A percentile compares a stretch with the other conserved stretches of the same genome.
Evolutionary conservation across 768 basidiomycete genomes (phyloP).

Genomic region (Lactarius deliciosus): DNA sequence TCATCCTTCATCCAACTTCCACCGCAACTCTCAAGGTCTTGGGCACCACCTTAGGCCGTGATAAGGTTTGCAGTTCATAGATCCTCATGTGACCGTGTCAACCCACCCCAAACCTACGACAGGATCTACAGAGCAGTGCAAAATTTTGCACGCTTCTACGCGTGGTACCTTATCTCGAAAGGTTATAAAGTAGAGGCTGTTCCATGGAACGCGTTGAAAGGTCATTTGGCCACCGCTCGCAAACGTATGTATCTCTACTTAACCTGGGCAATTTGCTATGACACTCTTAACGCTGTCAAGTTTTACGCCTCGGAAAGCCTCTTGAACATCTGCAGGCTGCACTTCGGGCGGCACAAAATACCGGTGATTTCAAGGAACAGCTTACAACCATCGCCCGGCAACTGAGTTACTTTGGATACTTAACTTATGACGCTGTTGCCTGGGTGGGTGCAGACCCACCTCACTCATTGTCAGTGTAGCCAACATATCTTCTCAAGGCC

Average conservation of each 20-base stretch:
- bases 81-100: conserved; percentile 2
- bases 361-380: conserved; percentile 64
- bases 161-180: conserved; percentile 72
- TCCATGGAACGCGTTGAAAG: conserved; percentile 82
- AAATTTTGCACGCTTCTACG: conserved; percentile 85
- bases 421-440: conserved; percentile 75
- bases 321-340: conserved; percentile 92
- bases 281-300: conserved; percentile 43
- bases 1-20: conserved; percentile 82
- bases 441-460: conserved; percentile 60
- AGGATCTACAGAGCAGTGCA: conserved; percentile 93
- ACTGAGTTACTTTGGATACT: conserved; percentile 84
- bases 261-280: neutral
- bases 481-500: conserved; percentile 43
- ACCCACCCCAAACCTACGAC: neutral
- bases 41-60: conserved; percentile 80
- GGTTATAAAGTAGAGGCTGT: conserved; percentile 71
- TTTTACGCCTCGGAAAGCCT: conserved; percentile 91
- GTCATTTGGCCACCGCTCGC: conserved; percentile 77
- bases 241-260: conserved; percentile 57
- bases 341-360: conserved; percentile 60
- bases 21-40: conserved; percentile 75
- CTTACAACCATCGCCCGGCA: conserved; percentile 80
- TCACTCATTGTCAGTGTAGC: neutral
- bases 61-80: conserved; percentile 62